Percentiles rank a stretch among this genome's conserved stretches.
phyloP scores from a whole-genome alignment of 1,284 basidiomycete species.

The Ceratobasidium sp. region DNA sequence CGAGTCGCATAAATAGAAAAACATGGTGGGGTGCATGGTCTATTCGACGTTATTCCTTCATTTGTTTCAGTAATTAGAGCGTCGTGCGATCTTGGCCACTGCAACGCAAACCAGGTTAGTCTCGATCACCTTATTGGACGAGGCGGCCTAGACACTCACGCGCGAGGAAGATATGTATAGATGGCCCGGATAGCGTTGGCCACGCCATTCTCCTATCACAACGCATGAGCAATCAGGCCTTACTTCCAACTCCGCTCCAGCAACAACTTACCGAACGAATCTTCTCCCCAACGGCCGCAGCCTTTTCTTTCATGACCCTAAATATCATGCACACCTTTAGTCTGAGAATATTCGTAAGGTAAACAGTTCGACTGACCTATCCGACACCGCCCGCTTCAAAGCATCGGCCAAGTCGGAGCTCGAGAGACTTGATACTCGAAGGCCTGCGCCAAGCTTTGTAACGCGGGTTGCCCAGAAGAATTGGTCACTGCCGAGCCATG shows the following conservation, averaged over 20 bases:
- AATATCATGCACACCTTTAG: not conserved
- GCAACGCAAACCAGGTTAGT: not conserved
- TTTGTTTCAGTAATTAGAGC: not conserved
- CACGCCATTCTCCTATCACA: conserved; percentile 23
- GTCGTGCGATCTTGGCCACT: conserved; percentile 24
- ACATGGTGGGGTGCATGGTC: not conserved
- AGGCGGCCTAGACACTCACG: not conserved
- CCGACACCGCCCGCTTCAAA: conserved; percentile 61
- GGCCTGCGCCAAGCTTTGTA: conserved; percentile 63
- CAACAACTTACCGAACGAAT: conserved; percentile 58
- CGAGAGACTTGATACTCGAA: conserved; percentile 58
- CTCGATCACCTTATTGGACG: not conserved
- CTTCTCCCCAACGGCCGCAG: conserved; percentile 64
- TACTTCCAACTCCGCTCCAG: not conserved
- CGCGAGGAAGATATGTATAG: conserved; percentile 26
- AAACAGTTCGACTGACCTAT: conserved; percentile 49
- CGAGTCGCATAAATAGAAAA: not conserved
- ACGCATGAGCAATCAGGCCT: not conserved
- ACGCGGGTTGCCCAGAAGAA: conserved; percentile 76
- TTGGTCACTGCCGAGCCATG: conserved; percentile 57
- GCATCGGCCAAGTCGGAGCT: conserved; percentile 61
- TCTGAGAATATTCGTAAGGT: not conserved
- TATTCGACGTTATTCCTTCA: not conserved
- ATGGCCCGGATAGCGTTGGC: conserved; percentile 18
- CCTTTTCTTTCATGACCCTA: conserved; percentile 69